Evolutionary conservation across 768 basidiomycete genomes (phyloP).

Genomic region (Termitomyces sp.): DNA sequence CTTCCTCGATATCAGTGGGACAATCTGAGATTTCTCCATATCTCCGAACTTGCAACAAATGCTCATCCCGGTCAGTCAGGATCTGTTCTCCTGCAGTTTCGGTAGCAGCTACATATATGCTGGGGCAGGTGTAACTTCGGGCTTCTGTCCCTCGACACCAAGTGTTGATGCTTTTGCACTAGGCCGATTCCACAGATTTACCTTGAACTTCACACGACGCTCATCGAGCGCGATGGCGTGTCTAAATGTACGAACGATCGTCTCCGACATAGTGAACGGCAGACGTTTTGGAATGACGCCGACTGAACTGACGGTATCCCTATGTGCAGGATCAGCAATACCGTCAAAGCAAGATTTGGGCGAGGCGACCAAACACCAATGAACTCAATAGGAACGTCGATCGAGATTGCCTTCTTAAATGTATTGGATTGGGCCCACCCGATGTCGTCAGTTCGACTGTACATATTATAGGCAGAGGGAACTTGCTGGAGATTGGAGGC

Average conservation of each 20-base stretch:
- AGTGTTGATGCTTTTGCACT: conserved; percentile 26
- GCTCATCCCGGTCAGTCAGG: neutral
- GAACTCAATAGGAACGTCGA: conserved; percentile 41
- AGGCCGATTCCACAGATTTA: conserved; percentile 32
- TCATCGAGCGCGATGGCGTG: conserved; percentile 52
- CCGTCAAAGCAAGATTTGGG: neutral
- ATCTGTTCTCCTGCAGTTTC: neutral
- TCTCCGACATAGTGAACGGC: conserved; percentile 42
- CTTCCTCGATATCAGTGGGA: conserved; percentile 39
- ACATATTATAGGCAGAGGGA: conserved; percentile 59
- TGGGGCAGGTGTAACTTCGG: neutral
- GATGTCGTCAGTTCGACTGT: conserved; percentile 25
- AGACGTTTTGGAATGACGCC: conserved; percentile 35
- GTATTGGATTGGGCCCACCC: conserved; percentile 25
- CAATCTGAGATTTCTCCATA: conserved; percentile 14
- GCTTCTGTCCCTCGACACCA: conserved; percentile 18
- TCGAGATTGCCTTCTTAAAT: conserved; percentile 46
- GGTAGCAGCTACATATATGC: neutral
- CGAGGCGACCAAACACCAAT: conserved; percentile 43
- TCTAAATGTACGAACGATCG: conserved; percentile 41
- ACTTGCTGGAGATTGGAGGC: conserved; percentile 53
- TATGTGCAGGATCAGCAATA: conserved; percentile 15
- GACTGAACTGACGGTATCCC: conserved; percentile 54
- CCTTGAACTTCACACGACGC: conserved; percentile 44
- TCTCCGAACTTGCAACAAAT: conserved; percentile 16